Conservation (phyloP, 768 basidiomycete species). For the Boletus patriciae region DNA sequence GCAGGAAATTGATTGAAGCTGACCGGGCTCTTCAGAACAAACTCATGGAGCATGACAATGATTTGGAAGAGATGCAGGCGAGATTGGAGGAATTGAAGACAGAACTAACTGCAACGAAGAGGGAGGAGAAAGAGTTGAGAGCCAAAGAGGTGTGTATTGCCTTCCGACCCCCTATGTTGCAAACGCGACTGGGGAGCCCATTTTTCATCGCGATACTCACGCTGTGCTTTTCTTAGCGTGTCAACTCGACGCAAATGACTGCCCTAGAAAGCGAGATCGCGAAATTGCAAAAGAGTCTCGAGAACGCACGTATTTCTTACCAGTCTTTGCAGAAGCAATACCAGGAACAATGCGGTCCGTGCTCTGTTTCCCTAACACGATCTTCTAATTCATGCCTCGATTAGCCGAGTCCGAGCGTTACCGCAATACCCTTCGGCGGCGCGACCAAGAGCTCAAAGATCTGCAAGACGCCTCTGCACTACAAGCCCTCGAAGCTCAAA, state of each 20-base stretch:
- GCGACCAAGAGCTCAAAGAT: slow-evolving; percentile 71
- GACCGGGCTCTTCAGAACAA: slow-evolving; percentile 67
- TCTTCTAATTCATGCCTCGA: not conserved
- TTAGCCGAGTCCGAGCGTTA: slow-evolving; percentile 77
- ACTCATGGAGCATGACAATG: slow-evolving; percentile 75
- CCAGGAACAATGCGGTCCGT: slow-evolving; percentile 80
- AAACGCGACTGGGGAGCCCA: not conserved
- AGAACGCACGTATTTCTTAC: slow-evolving; percentile 70
- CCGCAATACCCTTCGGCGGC: slow-evolving; percentile 67
- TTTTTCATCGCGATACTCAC: not conserved
- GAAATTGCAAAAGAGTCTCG: slow-evolving; percentile 71
- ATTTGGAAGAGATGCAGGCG: slow-evolving; percentile 76
- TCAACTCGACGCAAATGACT: slow-evolving; percentile 63
- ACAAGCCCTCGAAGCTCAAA: slow-evolving; percentile 63
- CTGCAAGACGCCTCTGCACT: slow-evolving; percentile 58
- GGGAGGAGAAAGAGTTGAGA: slow-evolving; percentile 91
- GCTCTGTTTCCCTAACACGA: not conserved
- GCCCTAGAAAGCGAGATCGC: slow-evolving; percentile 77
- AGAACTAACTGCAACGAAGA: slow-evolving; percentile 77
- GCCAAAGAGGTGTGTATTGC: slow-evolving; percentile 68
- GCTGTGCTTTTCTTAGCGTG: slow-evolving; percentile 44
- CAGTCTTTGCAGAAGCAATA: slow-evolving; percentile 83
- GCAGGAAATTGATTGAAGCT: slow-evolving; percentile 70
- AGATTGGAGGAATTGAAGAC: slow-evolving; percentile 73
- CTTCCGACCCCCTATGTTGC: slow-evolving; percentile 3